Percentiles rank a stretch among this genome's conserved stretches.
Conservation (phyloP, 257 asterid genomes). For the Penstemon newberryi region DNA sequence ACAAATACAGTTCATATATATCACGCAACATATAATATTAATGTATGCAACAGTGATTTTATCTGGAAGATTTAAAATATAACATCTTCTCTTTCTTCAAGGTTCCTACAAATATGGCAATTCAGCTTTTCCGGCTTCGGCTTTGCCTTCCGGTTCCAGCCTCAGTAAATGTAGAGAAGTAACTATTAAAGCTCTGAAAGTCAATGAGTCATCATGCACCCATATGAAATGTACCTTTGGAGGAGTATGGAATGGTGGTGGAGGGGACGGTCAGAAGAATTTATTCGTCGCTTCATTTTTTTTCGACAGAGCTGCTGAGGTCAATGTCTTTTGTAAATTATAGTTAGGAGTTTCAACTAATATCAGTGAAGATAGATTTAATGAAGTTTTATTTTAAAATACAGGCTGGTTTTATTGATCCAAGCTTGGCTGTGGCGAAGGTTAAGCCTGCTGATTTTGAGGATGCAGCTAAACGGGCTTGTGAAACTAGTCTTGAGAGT, state of each 20-base stretch:
- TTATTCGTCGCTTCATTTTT: constrained; percentile 93
- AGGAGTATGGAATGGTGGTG: constrained; percentile 99
- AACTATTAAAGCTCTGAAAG: constrained; percentile 71
- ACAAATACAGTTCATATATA: too few relatives aligned
- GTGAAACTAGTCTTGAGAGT: constrained; percentile 62
- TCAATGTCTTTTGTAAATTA: constrained; percentile 19
- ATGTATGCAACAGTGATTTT: too few relatives aligned
- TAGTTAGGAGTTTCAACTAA: too few relatives aligned
- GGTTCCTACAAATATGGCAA: constrained; percentile 87
- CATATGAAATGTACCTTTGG: constrained; percentile 98
- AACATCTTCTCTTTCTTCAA: constrained; percentile 28
- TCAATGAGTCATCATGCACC: constrained; percentile 76
- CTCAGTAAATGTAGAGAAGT: constrained; percentile 66
- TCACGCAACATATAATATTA: too few relatives aligned
- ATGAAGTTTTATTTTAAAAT: neutral
- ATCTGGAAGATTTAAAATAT: neutral
- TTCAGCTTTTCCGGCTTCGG: constrained; percentile 51
- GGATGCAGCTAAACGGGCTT: constrained; percentile 83
- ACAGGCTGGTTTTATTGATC: constrained; percentile 87
- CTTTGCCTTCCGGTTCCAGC: constrained; percentile 73
- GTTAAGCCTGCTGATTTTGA: constrained; percentile 82
- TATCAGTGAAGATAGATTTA: too few relatives aligned
- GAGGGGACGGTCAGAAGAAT: constrained; percentile 95
- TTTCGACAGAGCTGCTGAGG: constrained; percentile 98
- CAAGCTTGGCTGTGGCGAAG: constrained; percentile 64